Conservation (phyloP, 2,329 filamentous ascomycete genomes). For the Blumeria graminis region DNA sequence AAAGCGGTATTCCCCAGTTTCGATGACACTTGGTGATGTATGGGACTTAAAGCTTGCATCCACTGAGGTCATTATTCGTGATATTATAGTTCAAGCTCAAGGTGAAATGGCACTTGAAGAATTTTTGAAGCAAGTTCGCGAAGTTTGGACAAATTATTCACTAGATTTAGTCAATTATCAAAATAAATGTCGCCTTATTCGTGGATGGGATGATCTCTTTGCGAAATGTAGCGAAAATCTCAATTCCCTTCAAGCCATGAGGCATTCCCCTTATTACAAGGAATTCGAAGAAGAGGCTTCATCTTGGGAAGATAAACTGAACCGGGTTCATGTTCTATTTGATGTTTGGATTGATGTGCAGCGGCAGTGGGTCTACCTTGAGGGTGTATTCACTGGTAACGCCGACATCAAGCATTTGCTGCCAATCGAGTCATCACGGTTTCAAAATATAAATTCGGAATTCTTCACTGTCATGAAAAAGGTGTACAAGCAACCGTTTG, state of each 20-base stretch:
- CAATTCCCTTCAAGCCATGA: constrained; percentile 95
- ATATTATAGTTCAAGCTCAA: constrained; percentile 86
- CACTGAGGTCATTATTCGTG: constrained; percentile 67
- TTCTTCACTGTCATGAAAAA: constrained; percentile 99
- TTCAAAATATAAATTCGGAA: constrained; percentile 98
- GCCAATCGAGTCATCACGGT: constrained; percentile 85
- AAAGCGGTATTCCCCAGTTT: constrained; percentile 80
- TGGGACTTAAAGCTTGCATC: constrained; percentile 88
- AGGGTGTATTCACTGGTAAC: constrained; percentile 96
- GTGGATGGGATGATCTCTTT: constrained; percentile 94
- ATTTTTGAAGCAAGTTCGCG: constrained; percentile 85
- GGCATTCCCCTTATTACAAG: constrained; percentile 96
- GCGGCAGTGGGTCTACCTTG: constrained; percentile 96
- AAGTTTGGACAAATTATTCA: constrained; percentile 89
- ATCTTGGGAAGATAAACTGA: constrained; percentile 93
- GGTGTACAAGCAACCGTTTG: constrained; percentile 85
- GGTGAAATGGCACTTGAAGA: constrained; percentile 97
- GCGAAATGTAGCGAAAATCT: constrained; percentile 96
- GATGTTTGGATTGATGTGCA: constrained; percentile 99
- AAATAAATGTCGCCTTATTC: constrained; percentile 91
- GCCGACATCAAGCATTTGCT: constrained; percentile 96
- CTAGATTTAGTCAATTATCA: constrained; percentile 93
- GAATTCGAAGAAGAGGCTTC: constrained; percentile 96
- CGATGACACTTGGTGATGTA: constrained; percentile 91
- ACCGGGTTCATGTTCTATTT: constrained; percentile 88